Evolutionary conservation across 2,329 filamentous ascomycete genomes (phyloP).

Genomic region (Apiospora hydei): DNA sequence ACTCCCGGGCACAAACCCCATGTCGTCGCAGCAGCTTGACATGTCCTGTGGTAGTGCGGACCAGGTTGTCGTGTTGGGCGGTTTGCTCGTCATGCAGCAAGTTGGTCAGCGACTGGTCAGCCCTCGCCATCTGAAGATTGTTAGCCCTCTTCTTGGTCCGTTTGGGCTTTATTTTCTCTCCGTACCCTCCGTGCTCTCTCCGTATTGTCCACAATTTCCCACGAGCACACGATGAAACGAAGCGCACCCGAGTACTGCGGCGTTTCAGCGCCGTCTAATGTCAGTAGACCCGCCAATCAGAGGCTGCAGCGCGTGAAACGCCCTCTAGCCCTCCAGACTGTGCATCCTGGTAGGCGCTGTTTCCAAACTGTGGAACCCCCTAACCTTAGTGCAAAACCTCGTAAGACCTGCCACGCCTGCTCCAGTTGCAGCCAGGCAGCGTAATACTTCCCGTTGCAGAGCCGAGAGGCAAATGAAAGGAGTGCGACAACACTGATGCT

Average conservation of each 20-base stretch:
- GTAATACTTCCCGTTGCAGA: neutral
- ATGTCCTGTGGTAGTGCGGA: neutral
- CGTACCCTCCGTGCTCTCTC: neutral
- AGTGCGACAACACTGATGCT: neutral
- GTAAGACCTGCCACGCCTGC: neutral
- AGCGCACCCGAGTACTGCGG: constrained; percentile 14
- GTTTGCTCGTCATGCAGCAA: neutral
- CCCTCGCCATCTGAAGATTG: neutral
- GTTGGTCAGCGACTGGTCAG: neutral
- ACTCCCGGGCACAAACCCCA: neutral
- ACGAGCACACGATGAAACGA: neutral
- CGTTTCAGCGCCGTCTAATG: constrained; percentile 17
- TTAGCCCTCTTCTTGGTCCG: neutral
- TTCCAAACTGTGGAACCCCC: constrained; percentile 6
- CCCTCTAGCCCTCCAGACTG: constrained; percentile 1
- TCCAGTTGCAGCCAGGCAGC: neutral
- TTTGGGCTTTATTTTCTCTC: neutral
- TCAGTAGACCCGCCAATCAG: neutral
- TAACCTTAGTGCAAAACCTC: neutral
- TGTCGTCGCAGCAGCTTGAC: neutral
- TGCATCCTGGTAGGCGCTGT: constrained; percentile 9
- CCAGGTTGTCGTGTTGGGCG: neutral
- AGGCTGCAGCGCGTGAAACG: constrained; percentile 2
- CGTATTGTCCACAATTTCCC: neutral
- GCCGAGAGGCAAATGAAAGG: constrained; percentile 19